Evolutionary conservation across 495 filamentous ascomycete species (phyloP).

Genomic region (Beverwykella pulmonaria): DNA sequence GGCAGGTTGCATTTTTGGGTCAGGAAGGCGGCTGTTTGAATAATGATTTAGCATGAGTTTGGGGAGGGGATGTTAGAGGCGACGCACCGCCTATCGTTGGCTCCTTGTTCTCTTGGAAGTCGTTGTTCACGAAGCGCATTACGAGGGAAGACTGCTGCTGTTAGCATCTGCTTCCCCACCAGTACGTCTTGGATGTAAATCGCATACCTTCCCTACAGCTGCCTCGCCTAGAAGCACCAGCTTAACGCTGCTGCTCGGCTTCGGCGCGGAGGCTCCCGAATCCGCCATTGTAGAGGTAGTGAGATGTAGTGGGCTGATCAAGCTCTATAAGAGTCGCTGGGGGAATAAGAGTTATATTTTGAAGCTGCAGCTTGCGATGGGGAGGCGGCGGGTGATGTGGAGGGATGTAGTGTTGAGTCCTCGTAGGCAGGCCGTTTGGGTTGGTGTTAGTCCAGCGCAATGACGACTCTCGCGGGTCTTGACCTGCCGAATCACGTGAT

Average conservation of each 20-base stretch:
- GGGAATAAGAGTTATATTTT: too few species aligned
- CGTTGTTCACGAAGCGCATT: constrained; percentile 98
- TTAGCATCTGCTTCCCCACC: constrained; percentile 34
- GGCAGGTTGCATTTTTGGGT: constrained; percentile 98
- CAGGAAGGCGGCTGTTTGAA: constrained; percentile 80
- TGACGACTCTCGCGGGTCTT: too few species aligned
- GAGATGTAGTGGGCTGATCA: not conserved
- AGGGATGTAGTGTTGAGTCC: too few species aligned
- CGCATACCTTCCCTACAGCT: constrained; percentile 88
- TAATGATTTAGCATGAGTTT: not conserved
- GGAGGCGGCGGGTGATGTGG: too few species aligned
- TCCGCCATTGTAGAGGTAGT: constrained; percentile 43
- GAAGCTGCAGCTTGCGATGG: too few species aligned
- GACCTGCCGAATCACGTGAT: too few species aligned
- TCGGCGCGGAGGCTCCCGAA: constrained; percentile 62
- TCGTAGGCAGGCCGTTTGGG: too few species aligned
- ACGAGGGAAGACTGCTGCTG: constrained; percentile 83
- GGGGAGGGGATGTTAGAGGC: not conserved
- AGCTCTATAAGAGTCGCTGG: too few species aligned
- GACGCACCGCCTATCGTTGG: constrained; percentile 94
- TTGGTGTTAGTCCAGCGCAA: too few species aligned
- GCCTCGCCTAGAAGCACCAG: constrained; percentile 96
- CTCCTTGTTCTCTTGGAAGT: constrained; percentile 99
- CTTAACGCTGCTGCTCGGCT: constrained; percentile 99
- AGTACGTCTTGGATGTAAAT: not conserved